phyloP scores from a whole-genome alignment of 169 alveolate species.

The Cystoisospora suis region DNA sequence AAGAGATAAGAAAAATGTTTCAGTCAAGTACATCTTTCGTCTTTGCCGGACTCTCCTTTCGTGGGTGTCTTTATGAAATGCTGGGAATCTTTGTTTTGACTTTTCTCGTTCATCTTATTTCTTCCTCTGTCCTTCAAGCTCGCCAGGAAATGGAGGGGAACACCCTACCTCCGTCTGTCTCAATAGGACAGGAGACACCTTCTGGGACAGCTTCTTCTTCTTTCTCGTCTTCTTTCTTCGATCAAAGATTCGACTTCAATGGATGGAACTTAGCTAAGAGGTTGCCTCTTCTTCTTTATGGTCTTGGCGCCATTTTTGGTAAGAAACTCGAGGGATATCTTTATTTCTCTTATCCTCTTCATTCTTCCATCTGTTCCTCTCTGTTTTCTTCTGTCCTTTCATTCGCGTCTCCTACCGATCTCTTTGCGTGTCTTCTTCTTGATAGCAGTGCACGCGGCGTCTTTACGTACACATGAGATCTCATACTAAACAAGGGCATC shows the following conservation, averaged over 20 bases:
- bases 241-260: not conserved
- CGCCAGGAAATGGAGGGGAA: not conserved
- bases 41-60: not conserved
- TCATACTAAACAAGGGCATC: too few species aligned
- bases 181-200: not conserved
- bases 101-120: not conserved
- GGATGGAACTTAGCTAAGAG: conserved; percentile 1
- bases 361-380: too few species aligned
- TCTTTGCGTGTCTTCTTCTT: too few species aligned
- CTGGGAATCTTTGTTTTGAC: not conserved
- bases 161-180: not conserved
- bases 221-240: not conserved
- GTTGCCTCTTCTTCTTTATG: not conserved
- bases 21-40: not conserved
- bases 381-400: too few species aligned
- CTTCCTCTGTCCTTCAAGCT: not conserved
- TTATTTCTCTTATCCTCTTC: not conserved
- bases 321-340: not conserved
- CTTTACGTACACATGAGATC: too few species aligned
- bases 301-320: not conserved
- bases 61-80: not conserved
- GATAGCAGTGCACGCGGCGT: too few species aligned
- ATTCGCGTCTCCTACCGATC: too few species aligned
- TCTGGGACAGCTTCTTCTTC: not conserved
- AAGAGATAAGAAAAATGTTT: not conserved